These are phyloP conservation scores for Rhodotorula sp. DNA, from an alignment of 1,284 basidiomycete genomes.

Conservation along the genomic window DNA sequence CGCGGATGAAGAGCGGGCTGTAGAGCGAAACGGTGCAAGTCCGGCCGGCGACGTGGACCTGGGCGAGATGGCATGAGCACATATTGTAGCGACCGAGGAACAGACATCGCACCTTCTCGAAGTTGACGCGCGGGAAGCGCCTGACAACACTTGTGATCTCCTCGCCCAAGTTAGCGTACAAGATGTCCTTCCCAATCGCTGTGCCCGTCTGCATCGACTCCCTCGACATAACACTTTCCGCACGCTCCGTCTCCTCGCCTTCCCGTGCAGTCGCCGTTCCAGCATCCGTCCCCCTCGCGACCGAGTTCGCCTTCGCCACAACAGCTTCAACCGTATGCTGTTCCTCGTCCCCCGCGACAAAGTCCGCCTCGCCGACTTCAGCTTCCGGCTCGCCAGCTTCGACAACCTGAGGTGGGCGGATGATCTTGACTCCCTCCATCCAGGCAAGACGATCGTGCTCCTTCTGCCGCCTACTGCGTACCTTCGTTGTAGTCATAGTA, in stretches of 20 bases:
- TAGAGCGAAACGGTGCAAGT: conserved; percentile 82
- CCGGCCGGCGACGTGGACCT: conserved; percentile 73
- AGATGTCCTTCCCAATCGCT: conserved; percentile 22
- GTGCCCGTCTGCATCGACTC: conserved; percentile 31
- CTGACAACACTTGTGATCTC: conserved; percentile 70
- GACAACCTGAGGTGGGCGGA: conserved; percentile 17
- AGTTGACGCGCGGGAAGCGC: conserved; percentile 70
- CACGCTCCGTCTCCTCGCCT: conserved; percentile 36
- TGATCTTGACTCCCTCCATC: conserved; percentile 45
- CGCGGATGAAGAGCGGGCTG: conserved; percentile 79
- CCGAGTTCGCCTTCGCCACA: conserved; percentile 31
- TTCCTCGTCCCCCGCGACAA: neutral
- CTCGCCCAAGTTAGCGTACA: conserved; percentile 39
- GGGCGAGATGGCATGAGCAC: neutral
- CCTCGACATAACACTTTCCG: conserved; percentile 28
- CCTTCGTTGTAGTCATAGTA: conserved; percentile 37
- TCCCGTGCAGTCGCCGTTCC: conserved; percentile 37
- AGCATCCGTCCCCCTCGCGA: conserved; percentile 30
- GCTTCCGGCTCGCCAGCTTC: conserved; percentile 2
- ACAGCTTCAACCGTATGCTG: neutral
- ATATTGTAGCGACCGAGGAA: neutral
- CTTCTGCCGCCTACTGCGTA: conserved; percentile 29
- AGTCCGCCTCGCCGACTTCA: neutral
- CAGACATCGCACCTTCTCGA: conserved; percentile 67
- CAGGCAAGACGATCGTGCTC: conserved; percentile 42